Conservation (phyloP, 108 stramenopile species). For the Nannochloropsis salina region DNA sequence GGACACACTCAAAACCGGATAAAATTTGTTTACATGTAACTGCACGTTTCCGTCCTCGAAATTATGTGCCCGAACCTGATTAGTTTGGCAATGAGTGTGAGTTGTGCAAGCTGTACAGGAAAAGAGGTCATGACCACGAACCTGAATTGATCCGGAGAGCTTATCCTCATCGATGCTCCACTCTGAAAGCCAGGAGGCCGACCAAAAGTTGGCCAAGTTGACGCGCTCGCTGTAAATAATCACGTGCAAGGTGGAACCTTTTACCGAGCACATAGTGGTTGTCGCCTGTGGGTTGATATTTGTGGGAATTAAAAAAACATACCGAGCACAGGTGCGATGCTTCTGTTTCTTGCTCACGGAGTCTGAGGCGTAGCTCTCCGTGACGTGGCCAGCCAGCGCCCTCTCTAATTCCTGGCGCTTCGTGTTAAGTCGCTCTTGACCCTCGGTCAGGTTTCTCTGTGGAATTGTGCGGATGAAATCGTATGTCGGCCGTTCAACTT, state of each 20-base stretch:
- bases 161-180: not conserved
- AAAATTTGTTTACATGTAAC: slow-evolving; percentile 38
- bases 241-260: not conserved
- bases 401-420: not conserved
- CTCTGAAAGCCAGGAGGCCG: slow-evolving; percentile 29
- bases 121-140: not conserved
- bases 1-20: not conserved
- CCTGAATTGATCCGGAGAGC: not conserved
- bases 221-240: slow-evolving; percentile 30
- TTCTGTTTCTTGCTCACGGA: not conserved
- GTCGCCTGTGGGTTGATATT: too few species aligned
- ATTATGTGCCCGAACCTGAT: slow-evolving; percentile 49
- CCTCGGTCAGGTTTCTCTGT: too few species aligned
- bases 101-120: not conserved
- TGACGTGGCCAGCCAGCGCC: slow-evolving; percentile 7
- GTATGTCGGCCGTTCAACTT: too few species aligned
- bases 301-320: too few species aligned
- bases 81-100: not conserved
- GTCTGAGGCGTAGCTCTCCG: not conserved
- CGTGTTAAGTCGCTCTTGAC: too few species aligned
- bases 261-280: not conserved
- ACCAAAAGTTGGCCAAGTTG: slow-evolving; percentile 46
- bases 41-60: slow-evolving; percentile 56
- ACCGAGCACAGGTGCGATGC: too few species aligned
- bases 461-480: too few species aligned